Evolutionary conservation across 2,329 filamentous ascomycete genomes (phyloP).

Genomic region (Penicillium sp.): DNA sequence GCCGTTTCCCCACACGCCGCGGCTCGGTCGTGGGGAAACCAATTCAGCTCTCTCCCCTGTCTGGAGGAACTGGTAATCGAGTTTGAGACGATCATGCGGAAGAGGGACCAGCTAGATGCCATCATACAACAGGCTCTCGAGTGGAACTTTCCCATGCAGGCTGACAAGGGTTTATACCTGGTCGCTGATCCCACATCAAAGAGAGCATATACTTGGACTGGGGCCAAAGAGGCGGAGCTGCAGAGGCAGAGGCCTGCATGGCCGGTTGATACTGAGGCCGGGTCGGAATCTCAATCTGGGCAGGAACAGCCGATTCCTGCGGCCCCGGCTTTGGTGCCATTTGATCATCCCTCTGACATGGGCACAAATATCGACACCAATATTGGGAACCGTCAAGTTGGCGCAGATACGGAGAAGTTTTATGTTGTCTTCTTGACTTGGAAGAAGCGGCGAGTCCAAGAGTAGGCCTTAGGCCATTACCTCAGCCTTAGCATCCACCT

Average conservation of each 20-base stretch:
- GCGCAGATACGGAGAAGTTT: neutral
- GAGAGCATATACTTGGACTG: neutral
- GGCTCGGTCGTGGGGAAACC: neutral
- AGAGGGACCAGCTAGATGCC: constrained; percentile 20
- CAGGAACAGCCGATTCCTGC: neutral
- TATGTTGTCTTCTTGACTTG: constrained; percentile 3
- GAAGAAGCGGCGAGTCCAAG: neutral
- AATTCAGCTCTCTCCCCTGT: constrained; percentile 11
- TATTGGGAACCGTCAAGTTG: neutral
- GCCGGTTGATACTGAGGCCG: neutral
- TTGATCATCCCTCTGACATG: neutral
- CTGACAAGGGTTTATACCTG: neutral
- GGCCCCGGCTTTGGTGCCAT: neutral
- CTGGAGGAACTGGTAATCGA: constrained; percentile 21
- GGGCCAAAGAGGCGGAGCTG: neutral
- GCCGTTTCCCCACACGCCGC: no score
- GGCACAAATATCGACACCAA: no score
- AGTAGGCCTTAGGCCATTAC: neutral
- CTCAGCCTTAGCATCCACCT: neutral
- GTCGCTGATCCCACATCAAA: neutral
- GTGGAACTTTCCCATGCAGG: constrained; percentile 15
- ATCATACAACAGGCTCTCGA: constrained; percentile 17
- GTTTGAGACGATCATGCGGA: constrained; percentile 21
- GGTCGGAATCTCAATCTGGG: neutral
- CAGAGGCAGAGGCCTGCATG: neutral